Percentiles rank a stretch among this genome's conserved stretches.
phyloP scores from a whole-genome alignment of 148 eudicot species.

The Chenopodium formosanum region DNA sequence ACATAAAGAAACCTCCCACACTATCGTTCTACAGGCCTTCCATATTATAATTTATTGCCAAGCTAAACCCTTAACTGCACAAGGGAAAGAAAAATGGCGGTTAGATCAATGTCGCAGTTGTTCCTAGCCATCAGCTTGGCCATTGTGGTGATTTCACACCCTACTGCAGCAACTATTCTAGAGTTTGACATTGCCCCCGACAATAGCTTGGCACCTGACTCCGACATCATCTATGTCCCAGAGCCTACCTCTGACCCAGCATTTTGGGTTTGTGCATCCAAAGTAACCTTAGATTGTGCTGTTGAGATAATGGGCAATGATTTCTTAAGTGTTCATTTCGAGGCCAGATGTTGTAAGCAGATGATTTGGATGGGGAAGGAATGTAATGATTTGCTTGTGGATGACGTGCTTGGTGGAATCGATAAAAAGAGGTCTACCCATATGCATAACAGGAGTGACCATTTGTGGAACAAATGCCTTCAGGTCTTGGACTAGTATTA shows the following conservation, averaged over 20 bases:
- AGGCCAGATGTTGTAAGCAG: conserved; percentile 17
- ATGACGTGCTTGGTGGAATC: neutral
- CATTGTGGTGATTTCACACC: neutral
- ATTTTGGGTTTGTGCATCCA: conserved; percentile 6
- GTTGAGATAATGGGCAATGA: neutral
- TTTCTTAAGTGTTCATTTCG: conserved; percentile 11
- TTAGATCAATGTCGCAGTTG: neutral
- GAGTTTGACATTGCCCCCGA: neutral
- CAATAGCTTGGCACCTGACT: conserved; percentile 8
- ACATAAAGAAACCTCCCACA: neutral
- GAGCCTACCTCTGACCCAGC: conserved; percentile 8
- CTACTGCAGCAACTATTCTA: neutral
- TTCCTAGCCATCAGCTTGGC: conserved; percentile 4
- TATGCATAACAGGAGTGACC: conserved; percentile 16
- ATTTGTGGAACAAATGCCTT: conserved; percentile 19
- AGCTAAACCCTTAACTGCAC: neutral
- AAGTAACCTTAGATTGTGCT: conserved; percentile 13
- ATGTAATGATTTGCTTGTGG: neutral
- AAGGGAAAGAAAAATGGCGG: neutral
- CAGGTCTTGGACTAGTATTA: neutral
- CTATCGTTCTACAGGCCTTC: neutral
- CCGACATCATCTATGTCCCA: conserved; percentile 14
- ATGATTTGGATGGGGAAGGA: conserved; percentile 7
- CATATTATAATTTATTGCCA: neutral
- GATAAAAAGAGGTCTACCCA: neutral